phyloP scores from a whole-genome alignment of 2,329 filamentous ascomycete genomes.

The Hypoxylon sp. region DNA sequence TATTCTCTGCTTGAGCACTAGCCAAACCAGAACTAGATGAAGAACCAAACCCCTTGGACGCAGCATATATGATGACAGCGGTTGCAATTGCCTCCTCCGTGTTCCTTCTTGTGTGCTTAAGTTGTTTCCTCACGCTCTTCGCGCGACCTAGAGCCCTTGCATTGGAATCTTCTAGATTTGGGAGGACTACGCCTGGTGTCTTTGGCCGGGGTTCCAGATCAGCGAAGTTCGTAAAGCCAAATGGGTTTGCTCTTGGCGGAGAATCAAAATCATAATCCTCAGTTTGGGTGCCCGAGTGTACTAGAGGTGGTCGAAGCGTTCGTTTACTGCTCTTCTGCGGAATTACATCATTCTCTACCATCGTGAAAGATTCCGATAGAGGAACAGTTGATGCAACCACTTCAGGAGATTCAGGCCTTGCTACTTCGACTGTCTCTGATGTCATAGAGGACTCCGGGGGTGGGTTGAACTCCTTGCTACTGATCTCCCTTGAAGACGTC shows the following conservation, averaged over 20 bases:
- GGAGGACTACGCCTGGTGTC: constrained; percentile 59
- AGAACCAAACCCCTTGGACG: constrained; percentile 57
- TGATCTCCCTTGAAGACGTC: no score
- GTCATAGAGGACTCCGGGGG: no score
- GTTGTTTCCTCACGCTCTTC: constrained; percentile 55
- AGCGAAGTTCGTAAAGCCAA: constrained; percentile 34
- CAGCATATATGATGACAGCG: constrained; percentile 63
- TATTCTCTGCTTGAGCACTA: constrained; percentile 38
- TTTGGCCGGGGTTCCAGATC: constrained; percentile 49
- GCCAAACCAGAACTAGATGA: constrained; percentile 43
- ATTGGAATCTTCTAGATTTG: constrained; percentile 51
- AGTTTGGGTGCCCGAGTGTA: constrained; percentile 45
- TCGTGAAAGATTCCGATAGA: constrained; percentile 35
- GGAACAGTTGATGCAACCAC: constrained; percentile 25
- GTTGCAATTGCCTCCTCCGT: constrained; percentile 63
- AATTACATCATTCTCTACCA: constrained; percentile 29
- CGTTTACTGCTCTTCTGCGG: constrained; percentile 36
- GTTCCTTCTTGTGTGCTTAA: constrained; percentile 54
- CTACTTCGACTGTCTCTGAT: no score
- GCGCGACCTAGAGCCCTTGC: constrained; percentile 53
- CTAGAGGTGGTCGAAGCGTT: constrained; percentile 34
- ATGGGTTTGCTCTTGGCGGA: constrained; percentile 30
- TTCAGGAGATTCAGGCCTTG: constrained; percentile 26
- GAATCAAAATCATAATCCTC: constrained; percentile 29
- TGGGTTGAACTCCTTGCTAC: no score